phyloP scores from a whole-genome alignment of 495 filamentous ascomycete species.

The Halenospora varia region DNA sequence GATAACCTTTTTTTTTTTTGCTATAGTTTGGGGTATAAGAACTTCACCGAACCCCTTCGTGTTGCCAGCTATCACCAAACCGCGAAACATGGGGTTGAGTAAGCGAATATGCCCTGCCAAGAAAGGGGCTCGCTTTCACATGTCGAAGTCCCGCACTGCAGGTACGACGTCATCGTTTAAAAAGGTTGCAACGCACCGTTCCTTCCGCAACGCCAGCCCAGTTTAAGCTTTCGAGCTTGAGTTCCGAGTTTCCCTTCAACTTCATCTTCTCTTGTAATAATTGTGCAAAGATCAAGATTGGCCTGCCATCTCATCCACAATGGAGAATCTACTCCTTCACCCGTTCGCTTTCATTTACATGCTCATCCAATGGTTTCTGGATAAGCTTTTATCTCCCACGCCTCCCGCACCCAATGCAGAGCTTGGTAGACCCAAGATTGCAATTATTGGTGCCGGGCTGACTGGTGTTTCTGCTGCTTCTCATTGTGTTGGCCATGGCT shows the following conservation, averaged over 20 bases:
- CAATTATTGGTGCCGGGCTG: constrained; percentile 78
- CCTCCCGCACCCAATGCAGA: constrained; percentile 55
- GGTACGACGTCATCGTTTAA: background rate
- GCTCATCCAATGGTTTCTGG: constrained; percentile 61
- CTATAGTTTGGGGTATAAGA: no score
- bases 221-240: background rate
- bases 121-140: background rate
- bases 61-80: no score
- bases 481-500: constrained; percentile 84
- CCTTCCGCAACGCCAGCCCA: background rate
- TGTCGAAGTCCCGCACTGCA: background rate
- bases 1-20: no score
- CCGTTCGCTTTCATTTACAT: constrained; percentile 59
- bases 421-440: constrained; percentile 60
- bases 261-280: background rate
- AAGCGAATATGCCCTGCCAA: no score
- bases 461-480: constrained; percentile 79
- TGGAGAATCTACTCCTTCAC: constrained; percentile 33
- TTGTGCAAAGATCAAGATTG: background rate
- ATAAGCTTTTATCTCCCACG: constrained; percentile 61
- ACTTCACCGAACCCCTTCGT: no score
- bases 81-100: no score
- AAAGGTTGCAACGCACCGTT: background rate
- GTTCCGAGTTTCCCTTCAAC: background rate
- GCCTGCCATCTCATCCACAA: background rate